Percentiles rank a stretch among this genome's conserved stretches.
phyloP scores from a whole-genome alignment of 305 asterid genomes.

The Fraxinus ornus region DNA sequence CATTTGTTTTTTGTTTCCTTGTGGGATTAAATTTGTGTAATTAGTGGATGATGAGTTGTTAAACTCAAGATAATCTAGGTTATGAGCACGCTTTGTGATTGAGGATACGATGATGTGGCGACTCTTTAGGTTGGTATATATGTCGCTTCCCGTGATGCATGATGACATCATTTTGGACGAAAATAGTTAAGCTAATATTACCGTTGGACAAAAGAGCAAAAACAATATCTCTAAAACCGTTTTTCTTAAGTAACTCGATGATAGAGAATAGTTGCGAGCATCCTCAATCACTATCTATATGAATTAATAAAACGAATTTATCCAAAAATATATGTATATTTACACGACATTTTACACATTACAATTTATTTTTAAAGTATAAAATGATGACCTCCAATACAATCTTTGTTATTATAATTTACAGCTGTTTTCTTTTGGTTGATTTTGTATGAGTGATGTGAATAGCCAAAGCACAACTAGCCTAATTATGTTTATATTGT shows the following conservation, averaged over 20 bases:
- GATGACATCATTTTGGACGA: constrained; percentile 24
- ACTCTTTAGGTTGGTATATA: constrained; percentile 24
- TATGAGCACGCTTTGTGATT: constrained; percentile 40
- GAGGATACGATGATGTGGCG: constrained; percentile 18
- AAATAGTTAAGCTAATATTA: too few species aligned
- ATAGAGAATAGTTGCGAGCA: background rate
- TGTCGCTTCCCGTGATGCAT: constrained; percentile 32
- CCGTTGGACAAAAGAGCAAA: too few species aligned
- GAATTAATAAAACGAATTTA: background rate
- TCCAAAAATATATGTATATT: too few species aligned
- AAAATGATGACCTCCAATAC: background rate
- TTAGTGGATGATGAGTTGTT: constrained; percentile 57
- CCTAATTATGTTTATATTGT: background rate
- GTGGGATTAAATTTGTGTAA: constrained; percentile 22
- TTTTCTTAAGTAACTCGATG: background rate
- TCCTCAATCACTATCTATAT: background rate
- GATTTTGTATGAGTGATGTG: background rate
- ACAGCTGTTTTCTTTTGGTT: background rate
- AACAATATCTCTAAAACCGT: too few species aligned
- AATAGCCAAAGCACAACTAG: background rate
- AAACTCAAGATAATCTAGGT: constrained; percentile 44
- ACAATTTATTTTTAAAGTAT: background rate
- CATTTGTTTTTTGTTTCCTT: constrained; percentile 20
- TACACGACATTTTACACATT: background rate
- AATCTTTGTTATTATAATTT: too few species aligned